A percentile compares a stretch with the other conserved stretches of the same genome.
phyloP scores from a whole-genome alignment of 805 yeast species.

The Candida morakotiae region DNA sequence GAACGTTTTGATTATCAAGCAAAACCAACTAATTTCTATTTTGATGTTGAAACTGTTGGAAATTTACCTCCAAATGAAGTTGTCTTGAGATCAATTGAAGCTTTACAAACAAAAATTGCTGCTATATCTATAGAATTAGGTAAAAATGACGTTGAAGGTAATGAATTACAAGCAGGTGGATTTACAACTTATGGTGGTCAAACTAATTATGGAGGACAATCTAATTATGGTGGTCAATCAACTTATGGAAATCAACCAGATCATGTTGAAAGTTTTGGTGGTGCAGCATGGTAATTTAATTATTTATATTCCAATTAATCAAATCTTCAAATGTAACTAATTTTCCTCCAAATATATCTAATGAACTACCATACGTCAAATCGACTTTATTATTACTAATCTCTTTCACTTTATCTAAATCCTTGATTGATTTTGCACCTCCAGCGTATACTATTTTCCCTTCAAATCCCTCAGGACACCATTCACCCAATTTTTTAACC shows the following conservation, averaged over 20 bases:
- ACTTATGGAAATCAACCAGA: slow-evolving; percentile 17
- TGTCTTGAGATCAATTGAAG: slow-evolving; percentile 76
- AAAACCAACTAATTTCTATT: slow-evolving; percentile 73
- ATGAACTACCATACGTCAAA: slow-evolving; percentile 86
- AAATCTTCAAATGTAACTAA: slow-evolving; percentile 74
- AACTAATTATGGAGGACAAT: slow-evolving; percentile 18
- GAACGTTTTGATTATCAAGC: slow-evolving; percentile 85
- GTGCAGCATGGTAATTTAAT: slow-evolving; percentile 25
- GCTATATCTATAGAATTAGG: slow-evolving; percentile 70
- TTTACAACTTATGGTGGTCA: slow-evolving; percentile 43
- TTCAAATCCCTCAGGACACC: slow-evolving; percentile 56
- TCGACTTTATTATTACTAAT: slow-evolving; percentile 84
- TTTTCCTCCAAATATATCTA: slow-evolving; percentile 92
- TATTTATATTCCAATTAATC: slow-evolving; percentile 60
- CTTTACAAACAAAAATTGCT: slow-evolving; percentile 86
- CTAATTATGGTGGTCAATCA: slow-evolving; percentile 26
- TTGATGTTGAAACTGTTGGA: slow-evolving; percentile 92
- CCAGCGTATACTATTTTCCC: slow-evolving; percentile 93
- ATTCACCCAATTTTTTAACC: slow-evolving; percentile 67
- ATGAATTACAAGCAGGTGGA: slow-evolving; percentile 38
- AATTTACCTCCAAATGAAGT: slow-evolving; percentile 86
- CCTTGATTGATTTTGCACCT: slow-evolving; percentile 77
- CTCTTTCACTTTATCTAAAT: slow-evolving; percentile 59
- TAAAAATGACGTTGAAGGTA: slow-evolving; percentile 39
- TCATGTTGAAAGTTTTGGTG: slow-evolving; percentile 29